These are phyloP conservation scores for Seiridium unicorne DNA, from an alignment of 2,329 filamentous ascomycete species.

Conservation along the genomic window DNA sequence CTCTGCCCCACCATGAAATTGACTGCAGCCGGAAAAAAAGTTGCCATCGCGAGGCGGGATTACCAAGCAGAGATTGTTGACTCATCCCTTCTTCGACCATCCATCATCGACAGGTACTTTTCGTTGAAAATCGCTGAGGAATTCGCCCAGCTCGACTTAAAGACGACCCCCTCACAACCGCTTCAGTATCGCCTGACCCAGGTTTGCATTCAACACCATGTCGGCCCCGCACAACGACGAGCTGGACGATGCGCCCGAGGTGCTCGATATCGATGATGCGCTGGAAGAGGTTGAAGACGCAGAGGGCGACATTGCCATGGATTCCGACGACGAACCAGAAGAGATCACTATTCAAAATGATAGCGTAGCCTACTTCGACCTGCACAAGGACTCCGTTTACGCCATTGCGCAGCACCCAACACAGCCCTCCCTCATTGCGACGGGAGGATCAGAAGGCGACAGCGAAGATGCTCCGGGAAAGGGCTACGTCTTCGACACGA, in stretches of 20 bases:
- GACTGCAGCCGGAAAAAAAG: conserved; percentile 1
- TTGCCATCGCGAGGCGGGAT: background rate
- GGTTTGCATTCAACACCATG: conserved; percentile 18
- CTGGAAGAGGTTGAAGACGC: conserved; percentile 63
- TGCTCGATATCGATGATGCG: conserved; percentile 75
- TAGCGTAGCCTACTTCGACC: conserved; percentile 88
- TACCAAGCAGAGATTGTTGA: conserved; percentile 6
- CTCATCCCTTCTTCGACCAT: background rate
- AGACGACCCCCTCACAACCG: background rate
- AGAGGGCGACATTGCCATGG: conserved; percentile 77
- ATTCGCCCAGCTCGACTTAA: background rate
- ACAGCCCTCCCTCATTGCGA: conserved; percentile 75
- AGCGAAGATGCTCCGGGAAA: conserved; percentile 66
- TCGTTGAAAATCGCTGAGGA: background rate
- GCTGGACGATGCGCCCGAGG: conserved; percentile 60
- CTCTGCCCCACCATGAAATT: conserved; percentile 6
- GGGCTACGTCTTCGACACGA: conserved; percentile 81
- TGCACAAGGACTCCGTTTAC: conserved; percentile 88
- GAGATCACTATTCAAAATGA: conserved; percentile 88
- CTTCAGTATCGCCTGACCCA: background rate
- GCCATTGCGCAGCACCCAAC: conserved; percentile 90
- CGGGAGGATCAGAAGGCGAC: conserved; percentile 70
- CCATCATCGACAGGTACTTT: background rate
- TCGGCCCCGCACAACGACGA: conserved; percentile 34
- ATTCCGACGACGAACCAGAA: conserved; percentile 63